Evolutionary conservation across 2,329 filamentous ascomycete species (phyloP), one percentile per base, ranked within the genome.

Genomic region (Trichophyton simii): DNA sequence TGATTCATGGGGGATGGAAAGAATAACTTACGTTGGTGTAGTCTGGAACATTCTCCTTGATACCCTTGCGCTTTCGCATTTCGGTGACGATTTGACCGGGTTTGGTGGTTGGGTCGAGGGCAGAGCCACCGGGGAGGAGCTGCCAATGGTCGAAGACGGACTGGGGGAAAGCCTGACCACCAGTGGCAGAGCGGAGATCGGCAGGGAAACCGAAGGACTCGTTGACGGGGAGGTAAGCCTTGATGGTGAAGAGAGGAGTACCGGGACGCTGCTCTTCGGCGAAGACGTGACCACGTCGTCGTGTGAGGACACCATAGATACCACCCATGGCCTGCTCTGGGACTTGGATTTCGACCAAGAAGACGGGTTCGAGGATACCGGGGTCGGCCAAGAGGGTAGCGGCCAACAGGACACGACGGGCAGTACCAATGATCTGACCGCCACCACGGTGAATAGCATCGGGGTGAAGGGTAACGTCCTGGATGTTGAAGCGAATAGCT

Each of bases 381-480:
- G 94, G 94, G 70, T 95, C 85, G 72, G 94, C 91, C 71, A 99
- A 85, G 68, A 99, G 88, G 68, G 89, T 80, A 69, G 94, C 83
- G 73, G 94, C 94, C 82, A 95, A 97, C 73, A 99, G 83, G 72
- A 96, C 94, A 87, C 94, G 94, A 82, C 94, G 91, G 72, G 94
- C 84, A 73, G 94, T 97, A 71, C 94, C 94, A 77, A 99, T 99
- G 80, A 99, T 84, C 82, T 99, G 94, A 77, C 94, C 94, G 85
- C 89, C 91, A 85, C 94, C 94, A 88, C 94, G 91, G 82, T 99
- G 94, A 72, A 99, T 99, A 73, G 94, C 91, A 87, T 99, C 94
- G 74, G 94, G 91, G 84, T 99, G 94, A 66, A 99, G 90, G 72
- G 94, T 99, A 71, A 99, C 94, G 88, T 99, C 94, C 76, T 96